Conservation (phyloP, 805 yeast genomes). For the Suhomyces pyralidae region DNA sequence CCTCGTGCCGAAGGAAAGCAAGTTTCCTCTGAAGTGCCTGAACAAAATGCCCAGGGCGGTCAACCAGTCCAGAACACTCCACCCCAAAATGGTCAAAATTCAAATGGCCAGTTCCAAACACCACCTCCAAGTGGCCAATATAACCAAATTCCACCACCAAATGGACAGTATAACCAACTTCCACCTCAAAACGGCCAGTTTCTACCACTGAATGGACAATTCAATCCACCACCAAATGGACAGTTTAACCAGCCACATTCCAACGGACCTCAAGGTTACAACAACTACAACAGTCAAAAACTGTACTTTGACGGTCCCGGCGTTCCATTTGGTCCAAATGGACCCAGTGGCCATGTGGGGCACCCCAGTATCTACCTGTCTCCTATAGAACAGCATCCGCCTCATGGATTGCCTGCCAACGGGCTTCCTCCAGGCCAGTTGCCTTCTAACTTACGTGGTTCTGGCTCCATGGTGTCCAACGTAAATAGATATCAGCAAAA, state of each 20-base stretch:
- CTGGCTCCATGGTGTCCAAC: slow-evolving; percentile 15
- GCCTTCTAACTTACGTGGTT: slow-evolving; percentile 24
- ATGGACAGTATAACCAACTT: background rate
- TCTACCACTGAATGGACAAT: background rate
- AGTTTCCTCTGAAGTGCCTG: background rate
- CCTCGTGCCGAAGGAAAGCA: slow-evolving; percentile 1
- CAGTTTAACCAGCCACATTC: background rate
- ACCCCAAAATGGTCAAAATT: background rate
- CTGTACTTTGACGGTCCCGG: background rate
- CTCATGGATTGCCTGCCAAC: slow-evolving; percentile 29
- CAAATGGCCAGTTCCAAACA: background rate
- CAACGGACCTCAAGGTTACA: background rate
- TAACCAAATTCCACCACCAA: background rate
- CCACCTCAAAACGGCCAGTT: background rate
- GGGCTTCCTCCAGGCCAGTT: slow-evolving; percentile 25
- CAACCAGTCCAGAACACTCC: background rate
- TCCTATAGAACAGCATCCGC: slow-evolving; percentile 26
- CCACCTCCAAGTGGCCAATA: background rate
- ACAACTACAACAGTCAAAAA: background rate
- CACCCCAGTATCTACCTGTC: slow-evolving; percentile 2
- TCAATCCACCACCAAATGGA: background rate
- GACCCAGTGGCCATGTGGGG: background rate
- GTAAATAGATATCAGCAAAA: slow-evolving; percentile 9
- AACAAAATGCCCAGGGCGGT: background rate
- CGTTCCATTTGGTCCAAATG: background rate